Percentiles rank a stretch among this genome's conserved stretches.
Evolutionary conservation across 768 basidiomycete genomes (phyloP).

Genomic region (Psilocybe cubensis): DNA sequence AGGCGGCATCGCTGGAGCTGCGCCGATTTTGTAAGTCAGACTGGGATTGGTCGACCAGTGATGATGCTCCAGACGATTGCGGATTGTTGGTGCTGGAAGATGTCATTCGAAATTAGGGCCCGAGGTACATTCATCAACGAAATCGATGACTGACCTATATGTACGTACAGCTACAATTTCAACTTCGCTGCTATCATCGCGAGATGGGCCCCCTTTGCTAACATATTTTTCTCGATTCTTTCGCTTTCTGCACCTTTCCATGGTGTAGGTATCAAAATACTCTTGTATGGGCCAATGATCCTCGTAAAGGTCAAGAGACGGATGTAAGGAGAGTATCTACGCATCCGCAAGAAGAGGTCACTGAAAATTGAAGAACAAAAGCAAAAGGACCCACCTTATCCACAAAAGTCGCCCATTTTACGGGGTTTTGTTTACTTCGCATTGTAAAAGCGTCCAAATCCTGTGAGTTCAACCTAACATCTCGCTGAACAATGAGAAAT

Average conservation of each 20-base stretch:
- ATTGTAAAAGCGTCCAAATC: background rate
- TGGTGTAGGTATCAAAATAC: background rate
- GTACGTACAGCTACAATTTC: background rate
- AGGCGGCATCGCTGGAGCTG: no score
- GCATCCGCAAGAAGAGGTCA: background rate
- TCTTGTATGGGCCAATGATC: constrained; percentile 9
- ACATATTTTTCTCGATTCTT: no score
- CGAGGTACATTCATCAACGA: no score
- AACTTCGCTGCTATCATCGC: background rate
- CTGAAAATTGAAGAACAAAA: background rate
- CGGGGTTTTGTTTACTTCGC: background rate
- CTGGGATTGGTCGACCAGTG: no score
- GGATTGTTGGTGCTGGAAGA: no score
- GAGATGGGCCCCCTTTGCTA: no score
- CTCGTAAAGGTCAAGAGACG: constrained; percentile 5
- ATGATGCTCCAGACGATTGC: no score
- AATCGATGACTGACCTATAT: no score
- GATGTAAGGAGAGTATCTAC: constrained; percentile 9
- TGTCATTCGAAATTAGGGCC: no score
- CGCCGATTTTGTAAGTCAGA: no score
- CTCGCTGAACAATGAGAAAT: background rate
- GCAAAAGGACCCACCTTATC: background rate
- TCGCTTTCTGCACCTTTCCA: no score
- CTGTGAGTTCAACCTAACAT: background rate
- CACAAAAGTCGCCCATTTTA: constrained; percentile 1